Evolutionary conservation across 306 rosid species (phyloP).

Genomic region (Mimosa pudica): DNA sequence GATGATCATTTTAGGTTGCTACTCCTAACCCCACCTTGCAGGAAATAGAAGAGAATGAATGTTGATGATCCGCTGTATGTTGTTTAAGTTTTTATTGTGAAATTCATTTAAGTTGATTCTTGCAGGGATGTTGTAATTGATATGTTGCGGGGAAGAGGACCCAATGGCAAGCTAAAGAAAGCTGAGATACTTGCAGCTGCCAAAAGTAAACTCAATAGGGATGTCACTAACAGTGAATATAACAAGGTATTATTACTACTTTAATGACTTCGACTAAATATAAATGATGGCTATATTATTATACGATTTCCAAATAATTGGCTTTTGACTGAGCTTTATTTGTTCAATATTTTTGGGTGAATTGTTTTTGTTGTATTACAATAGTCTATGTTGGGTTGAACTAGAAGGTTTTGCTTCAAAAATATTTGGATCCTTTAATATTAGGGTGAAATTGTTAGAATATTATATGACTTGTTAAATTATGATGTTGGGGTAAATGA

Average conservation of each 20-base stretch:
- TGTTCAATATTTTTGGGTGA: not conserved
- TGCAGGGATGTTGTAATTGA: slow-evolving; percentile 82
- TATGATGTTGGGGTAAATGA: too few species aligned
- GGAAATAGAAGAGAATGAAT: not conserved
- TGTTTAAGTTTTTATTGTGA: not conserved
- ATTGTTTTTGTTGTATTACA: not conserved
- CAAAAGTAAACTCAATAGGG: slow-evolving; percentile 60
- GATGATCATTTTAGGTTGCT: slow-evolving; percentile 79
- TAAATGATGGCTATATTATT: slow-evolving; percentile 1
- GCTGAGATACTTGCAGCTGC: slow-evolving; percentile 76
- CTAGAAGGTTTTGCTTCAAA: not conserved
- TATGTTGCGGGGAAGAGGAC: slow-evolving; percentile 66
- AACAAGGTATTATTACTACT: slow-evolving; percentile 61
- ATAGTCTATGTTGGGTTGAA: not conserved
- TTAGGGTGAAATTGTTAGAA: not conserved
- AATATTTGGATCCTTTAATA: not conserved
- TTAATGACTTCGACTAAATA: not conserved
- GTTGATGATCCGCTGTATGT: slow-evolving; percentile 2
- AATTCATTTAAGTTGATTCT: slow-evolving; percentile 33
- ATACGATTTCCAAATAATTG: not conserved
- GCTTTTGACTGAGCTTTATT: not conserved
- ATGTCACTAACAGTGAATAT: slow-evolving; percentile 61
- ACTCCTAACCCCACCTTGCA: not conserved
- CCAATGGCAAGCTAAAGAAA: slow-evolving; percentile 62
- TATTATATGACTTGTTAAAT: too few species aligned